Evolutionary conservation across 1,139 yeast genomes (phyloP), one percentile per base, ranked within the genome.

Genomic region (Fermentozyma sake): DNA sequence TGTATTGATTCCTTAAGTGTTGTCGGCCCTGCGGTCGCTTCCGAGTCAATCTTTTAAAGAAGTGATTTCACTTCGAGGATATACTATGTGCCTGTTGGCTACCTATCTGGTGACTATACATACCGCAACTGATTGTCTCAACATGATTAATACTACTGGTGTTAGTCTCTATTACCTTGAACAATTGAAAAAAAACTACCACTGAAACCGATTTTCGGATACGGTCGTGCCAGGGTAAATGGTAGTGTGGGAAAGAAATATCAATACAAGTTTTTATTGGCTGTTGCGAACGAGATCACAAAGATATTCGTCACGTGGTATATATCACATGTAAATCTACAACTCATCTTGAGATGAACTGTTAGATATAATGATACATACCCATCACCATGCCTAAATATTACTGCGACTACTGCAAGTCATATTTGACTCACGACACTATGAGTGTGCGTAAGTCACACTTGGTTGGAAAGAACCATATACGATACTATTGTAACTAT

Each of bases 361-460:
- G n/a, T n/a, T n/a, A n/a, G n/a, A n/a, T n/a, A n/a, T n/a, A n/a
- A n/a, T n/a, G n/a, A n/a, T n/a, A n/a, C n/a, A n/a, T n/a, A n/a
- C n/a, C 14, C 12, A 11, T 11, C 14, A 12, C 15, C 12, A 70
- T 71, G 77, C 72, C 74, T 5, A 72, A 68, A 42, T 82, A 79
- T 53, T 83, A 80, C 56, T 87, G 96, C 57, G 94, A 83, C 46
- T 87, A 86, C 50, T 87, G 96, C 52, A 79, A 79, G 55, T 76
- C 89, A 14, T 81, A 82, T 46, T 64, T 87, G 35, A 87, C 96
- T 2, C 96, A 87, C 50, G 96, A 86, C 55, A 82, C 95, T 16
- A 66, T 78, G 50, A 82, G 94, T 58, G 96, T 87, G 29, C 62
- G 96, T 23, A 79, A 82, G 47, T 79, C 89, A 22, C 97, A 89